Conservation (phyloP, 805 yeast genomes). For the Novakomyces olei region DNA sequence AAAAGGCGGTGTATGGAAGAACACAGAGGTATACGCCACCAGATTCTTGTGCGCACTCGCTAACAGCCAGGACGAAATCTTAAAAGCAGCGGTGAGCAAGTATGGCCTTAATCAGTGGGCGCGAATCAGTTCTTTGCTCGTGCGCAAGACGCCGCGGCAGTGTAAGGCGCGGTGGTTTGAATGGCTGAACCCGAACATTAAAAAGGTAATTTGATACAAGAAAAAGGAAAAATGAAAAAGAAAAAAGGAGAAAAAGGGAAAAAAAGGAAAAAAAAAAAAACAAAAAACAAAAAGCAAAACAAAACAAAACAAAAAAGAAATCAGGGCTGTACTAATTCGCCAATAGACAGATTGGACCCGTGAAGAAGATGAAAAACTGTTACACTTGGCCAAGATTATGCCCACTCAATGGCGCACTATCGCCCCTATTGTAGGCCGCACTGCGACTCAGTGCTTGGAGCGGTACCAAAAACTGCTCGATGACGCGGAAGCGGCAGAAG, state of each 20-base stretch:
- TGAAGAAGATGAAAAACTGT: conserved; percentile 52
- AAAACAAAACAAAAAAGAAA: too few relatives aligned
- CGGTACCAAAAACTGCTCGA: conserved; percentile 55
- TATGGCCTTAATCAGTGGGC: conserved; percentile 93
- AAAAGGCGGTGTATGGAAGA: conserved; percentile 3
- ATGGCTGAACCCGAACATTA: conserved; percentile 55
- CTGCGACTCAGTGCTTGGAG: conserved; percentile 71
- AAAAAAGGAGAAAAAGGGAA: too few relatives aligned
- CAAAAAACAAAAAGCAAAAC: too few relatives aligned
- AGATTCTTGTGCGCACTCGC: neutral
- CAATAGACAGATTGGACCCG: conserved; percentile 40
- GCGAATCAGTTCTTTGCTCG: conserved; percentile 64
- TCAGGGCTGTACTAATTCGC: too few relatives aligned
- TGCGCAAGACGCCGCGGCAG: conserved; percentile 73
- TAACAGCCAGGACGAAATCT: conserved; percentile 3
- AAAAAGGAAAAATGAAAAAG: too few relatives aligned
- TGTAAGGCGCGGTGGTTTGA: conserved; percentile 87
- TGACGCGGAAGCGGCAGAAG: conserved; percentile 22
- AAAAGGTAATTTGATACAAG: conserved; percentile 22
- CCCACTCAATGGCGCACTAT: conserved; percentile 94
- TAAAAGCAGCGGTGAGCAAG: conserved; percentile 32
- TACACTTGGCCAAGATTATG: conserved; percentile 41
- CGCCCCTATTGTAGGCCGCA: conserved; percentile 57
- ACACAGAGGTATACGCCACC: conserved; percentile 3
- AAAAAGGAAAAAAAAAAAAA: too few relatives aligned